Percentiles rank a stretch among this genome's conserved stretches.
Conservation (phyloP, 2,329 filamentous ascomycete species). For the Septoria petroselini region DNA sequence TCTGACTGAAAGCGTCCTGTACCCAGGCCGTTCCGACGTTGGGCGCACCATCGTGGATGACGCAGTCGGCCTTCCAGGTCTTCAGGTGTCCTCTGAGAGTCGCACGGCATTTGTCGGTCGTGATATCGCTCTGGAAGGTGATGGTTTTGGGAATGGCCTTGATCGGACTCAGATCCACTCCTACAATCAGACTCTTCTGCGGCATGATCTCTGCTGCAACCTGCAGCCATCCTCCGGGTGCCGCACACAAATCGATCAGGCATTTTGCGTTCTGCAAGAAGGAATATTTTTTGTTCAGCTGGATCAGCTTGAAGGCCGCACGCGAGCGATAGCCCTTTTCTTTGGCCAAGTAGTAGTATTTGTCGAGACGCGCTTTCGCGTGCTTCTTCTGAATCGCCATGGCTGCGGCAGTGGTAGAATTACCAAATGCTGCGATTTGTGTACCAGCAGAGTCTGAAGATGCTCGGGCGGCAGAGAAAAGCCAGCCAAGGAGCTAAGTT, state of each 20-base stretch:
- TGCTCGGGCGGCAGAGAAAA: background rate
- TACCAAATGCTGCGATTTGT: no score
- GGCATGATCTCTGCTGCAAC: slow-evolving; percentile 96
- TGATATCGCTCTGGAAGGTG: slow-evolving; percentile 96
- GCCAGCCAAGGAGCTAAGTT: background rate
- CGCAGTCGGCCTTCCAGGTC: slow-evolving; percentile 92
- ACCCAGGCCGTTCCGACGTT: slow-evolving; percentile 98
- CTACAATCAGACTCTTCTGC: slow-evolving; percentile 80
- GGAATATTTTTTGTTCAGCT: slow-evolving; percentile 98
- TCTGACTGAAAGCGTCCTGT: slow-evolving; percentile 97
- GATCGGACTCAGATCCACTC: slow-evolving; percentile 91
- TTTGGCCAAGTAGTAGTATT: slow-evolving; percentile 98
- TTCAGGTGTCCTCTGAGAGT: slow-evolving; percentile 88
- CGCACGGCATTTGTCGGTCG: slow-evolving; percentile 89
- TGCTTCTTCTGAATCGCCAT: slow-evolving; percentile 99
- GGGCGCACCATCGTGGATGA: slow-evolving; percentile 93
- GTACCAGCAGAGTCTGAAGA: background rate
- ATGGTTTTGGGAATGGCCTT: slow-evolving; percentile 93
- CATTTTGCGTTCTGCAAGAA: slow-evolving; percentile 97
- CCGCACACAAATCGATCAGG: slow-evolving; percentile 93
- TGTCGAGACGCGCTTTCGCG: slow-evolving; percentile 96
- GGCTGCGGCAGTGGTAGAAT: background rate
- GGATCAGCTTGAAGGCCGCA: slow-evolving; percentile 96
- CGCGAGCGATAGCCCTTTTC: slow-evolving; percentile 95
- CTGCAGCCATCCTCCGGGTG: slow-evolving; percentile 95